Evolutionary conservation across 768 basidiomycete genomes (phyloP), one percentile per base, ranked within the genome.

Genomic region (Xerocomellus amylosporus): DNA sequence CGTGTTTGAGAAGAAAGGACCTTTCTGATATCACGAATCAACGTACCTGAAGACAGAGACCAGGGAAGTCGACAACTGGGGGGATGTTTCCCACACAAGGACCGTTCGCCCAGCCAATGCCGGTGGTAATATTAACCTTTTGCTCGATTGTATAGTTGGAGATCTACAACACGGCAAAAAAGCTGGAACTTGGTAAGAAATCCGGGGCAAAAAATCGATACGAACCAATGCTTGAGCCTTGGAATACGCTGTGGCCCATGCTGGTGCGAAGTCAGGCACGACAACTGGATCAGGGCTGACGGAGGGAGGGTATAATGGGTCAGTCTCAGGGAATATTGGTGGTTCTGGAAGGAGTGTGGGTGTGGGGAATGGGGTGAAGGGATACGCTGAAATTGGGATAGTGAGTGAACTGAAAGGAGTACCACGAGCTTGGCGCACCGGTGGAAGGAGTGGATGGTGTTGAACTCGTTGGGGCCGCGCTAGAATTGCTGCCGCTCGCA

Each of bases 71-170:
- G 13, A 67, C 75, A 15, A 87, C 74, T 0, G 77, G 45, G 4
- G 84, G 74, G 8, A 79, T 87, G 61, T 88, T 88, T 13, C 83
- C 89, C 13, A 90, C 86, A 65, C 89, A 91, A 2, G 75, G 79
- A 1, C 87, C 87, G 49, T 69, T 71, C 64, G 66, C 54, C 71
- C 71, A 71, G 9, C 71, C 71, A 2, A 86, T 77, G 38, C 87
- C 88, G 6, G 87, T 89, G 12, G 77, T 77, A 5, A 86, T 67
- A 45, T 78, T 83, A 8, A 82, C 80, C 64, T 88, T 89, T 67
- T 87, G 79, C 52, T 85, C 79, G 28, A 87, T 71, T 8, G 82
- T 77, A 50, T 82, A 80, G 14, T 60, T 59, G 3, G 78, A 64
- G 22, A 83, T 74, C 79, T 82, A 55, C 26, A 20, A 14, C 3